Percentiles rank a stretch among this genome's conserved stretches.
These are phyloP conservation scores for Diaporthe vaccinii DNA, from an alignment of 2,329 filamentous ascomycete species.

Conservation along the genomic window DNA sequence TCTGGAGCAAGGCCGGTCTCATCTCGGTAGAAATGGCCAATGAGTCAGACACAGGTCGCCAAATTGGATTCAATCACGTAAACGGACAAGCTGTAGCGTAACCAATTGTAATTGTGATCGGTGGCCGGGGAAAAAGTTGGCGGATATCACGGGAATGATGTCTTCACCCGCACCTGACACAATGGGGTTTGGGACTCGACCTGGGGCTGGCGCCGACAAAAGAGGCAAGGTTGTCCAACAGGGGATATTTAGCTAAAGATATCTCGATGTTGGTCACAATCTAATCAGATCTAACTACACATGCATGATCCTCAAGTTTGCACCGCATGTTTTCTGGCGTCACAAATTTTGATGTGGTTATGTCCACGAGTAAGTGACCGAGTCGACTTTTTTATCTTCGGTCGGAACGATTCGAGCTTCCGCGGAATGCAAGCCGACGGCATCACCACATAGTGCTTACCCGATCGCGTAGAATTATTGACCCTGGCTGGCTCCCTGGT, in stretches of 20 bases:
- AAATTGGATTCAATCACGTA: background rate
- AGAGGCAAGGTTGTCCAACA: background rate
- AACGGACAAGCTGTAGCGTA: background rate
- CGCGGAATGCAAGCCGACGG: background rate
- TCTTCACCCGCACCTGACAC: background rate
- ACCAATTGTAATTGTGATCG: background rate
- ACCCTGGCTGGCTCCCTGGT: background rate
- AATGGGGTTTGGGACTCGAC: background rate
- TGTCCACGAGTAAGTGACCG: constrained; percentile 4
- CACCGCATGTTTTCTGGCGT: background rate
- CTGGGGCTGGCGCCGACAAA: background rate
- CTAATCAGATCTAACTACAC: constrained; percentile 14
- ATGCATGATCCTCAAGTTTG: background rate
- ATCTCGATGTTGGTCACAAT: background rate
- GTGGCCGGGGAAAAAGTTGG: background rate
- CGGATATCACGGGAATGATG: background rate
- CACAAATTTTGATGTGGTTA: background rate
- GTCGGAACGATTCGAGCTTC: background rate
- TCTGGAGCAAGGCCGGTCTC: background rate
- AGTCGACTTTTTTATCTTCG: background rate
- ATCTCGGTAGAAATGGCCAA: background rate
- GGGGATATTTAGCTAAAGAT: no score
- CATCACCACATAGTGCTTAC: background rate
- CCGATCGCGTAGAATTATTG: background rate
- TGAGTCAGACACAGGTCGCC: background rate